These are phyloP conservation scores for Gossypium davidsonii DNA, from an alignment of 441 rosid species.

Conservation along the genomic window DNA sequence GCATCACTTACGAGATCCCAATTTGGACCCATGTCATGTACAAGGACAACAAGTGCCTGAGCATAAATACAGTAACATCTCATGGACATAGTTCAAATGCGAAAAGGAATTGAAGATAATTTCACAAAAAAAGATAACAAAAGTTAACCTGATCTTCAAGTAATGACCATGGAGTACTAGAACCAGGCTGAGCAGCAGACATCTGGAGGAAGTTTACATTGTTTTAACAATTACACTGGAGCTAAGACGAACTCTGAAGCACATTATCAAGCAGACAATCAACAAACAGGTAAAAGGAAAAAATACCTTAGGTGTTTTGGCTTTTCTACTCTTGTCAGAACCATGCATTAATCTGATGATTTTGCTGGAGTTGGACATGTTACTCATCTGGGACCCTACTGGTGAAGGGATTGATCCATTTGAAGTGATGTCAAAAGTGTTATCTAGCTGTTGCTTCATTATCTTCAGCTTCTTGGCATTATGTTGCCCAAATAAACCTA, in stretches of 20 bases:
- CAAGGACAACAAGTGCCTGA: conserved; percentile 98
- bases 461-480: conserved; percentile 70
- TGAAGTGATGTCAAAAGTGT: conserved; percentile 49
- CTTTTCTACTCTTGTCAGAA: conserved; percentile 67
- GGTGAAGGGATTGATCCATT: conserved; percentile 75
- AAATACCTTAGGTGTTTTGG: conserved; percentile 75
- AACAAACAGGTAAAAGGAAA: conserved; percentile 11
- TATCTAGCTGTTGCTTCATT: conserved; percentile 58
- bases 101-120: conserved; percentile 3
- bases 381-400: conserved; percentile 89
- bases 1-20: conserved; percentile 99
- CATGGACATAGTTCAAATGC: conserved; percentile 12
- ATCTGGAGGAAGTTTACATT: conserved; percentile 43
- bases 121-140: conserved; percentile 9
- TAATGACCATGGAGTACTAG: conserved; percentile 82
- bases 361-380: conserved; percentile 81
- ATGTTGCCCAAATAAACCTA: conserved; percentile 74
- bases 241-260: conserved; percentile 12
- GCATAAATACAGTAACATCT: conserved; percentile 17
- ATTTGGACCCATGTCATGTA: conserved; percentile 99
- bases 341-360: conserved; percentile 60
- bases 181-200: conserved; percentile 64
- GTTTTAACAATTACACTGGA: conserved; percentile 15
- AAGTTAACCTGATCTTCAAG: conserved; percentile 89
- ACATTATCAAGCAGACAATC: conserved; percentile 10